Base-by-base conservation (phyloP, 2,329 filamentous ascomycete species). In the Stylonectria norvegica region DNA sequence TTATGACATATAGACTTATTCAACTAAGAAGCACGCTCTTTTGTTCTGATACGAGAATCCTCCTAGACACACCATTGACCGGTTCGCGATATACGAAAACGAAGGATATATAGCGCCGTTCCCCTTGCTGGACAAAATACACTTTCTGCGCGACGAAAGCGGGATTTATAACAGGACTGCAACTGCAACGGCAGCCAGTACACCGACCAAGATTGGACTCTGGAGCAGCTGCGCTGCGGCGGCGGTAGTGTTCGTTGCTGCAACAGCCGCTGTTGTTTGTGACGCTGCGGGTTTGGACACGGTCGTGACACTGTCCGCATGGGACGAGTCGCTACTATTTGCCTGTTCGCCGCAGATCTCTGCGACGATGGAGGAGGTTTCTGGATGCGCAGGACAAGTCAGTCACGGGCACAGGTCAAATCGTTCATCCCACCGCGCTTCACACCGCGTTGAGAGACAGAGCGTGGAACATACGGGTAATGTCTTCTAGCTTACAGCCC, bases 401-500 rank as follows among this genome's bases (percentile, higher is more conserved):
- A 11, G 16, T 11, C 29, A 28, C 9, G 15, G 17, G 20, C 5
- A 19, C 5, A 25, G 20, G n/a, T 14, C 16, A 14, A 31, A 16
- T 27, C 10, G 22, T 16, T n/a, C n/a, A n/a, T n/a, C n/a, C n/a
- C n/a, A n/a, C n/a, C n/a, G n/a, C n/a, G n/a, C n/a, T n/a, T n/a
- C n/a, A n/a, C n/a, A n/a, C n/a, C n/a, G n/a, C n/a, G n/a, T n/a
- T n/a, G n/a, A n/a, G n/a, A n/a, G n/a, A n/a, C 15, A 15, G 34
- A 20, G 16, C 8, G 3, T 7, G 2, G 5, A 8, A 59, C 62
- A 11, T 61, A 70, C 68, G 49, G 22, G 55, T 52, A 15, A 68
- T 50, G 8, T 68, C 62, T 3, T 64, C 53, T n/a, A 60, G 38
- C 27, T 42, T 48, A 49, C 67, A 70, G 16, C 59, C 55, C 9